phyloP scores from a whole-genome alignment of 305 asterid genomes.

The Solanum chacoense region DNA sequence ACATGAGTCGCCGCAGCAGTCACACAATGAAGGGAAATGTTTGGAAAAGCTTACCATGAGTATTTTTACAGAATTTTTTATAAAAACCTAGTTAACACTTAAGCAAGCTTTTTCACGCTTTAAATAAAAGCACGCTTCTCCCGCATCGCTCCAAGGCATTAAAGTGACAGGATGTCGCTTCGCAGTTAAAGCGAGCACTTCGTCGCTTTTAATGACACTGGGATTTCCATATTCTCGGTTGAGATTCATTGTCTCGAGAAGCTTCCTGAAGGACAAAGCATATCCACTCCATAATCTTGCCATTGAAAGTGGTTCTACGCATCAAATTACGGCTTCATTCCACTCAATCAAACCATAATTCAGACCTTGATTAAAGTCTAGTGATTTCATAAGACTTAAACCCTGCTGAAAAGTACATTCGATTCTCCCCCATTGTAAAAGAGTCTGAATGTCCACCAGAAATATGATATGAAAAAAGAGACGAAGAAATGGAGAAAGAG shows the following conservation, averaged over 20 bases:
- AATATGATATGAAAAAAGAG: not conserved
- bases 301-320: not conserved
- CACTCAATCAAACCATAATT: not conserved
- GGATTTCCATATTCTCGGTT: not conserved
- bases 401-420: not conserved
- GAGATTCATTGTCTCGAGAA: not conserved
- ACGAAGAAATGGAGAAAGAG: not conserved
- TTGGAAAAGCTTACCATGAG: not conserved
- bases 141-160: not conserved
- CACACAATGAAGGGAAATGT: not conserved
- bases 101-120: not conserved
- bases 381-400: not conserved
- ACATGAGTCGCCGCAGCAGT: not conserved
- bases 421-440: not conserved
- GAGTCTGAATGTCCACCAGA: not conserved
- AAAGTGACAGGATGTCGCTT: not conserved
- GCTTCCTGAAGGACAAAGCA: not conserved
- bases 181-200: not conserved
- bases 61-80: not conserved
- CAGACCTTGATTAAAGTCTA: not conserved
- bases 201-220: not conserved
- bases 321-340: not conserved
- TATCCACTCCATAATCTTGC: not conserved
- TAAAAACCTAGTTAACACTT: not conserved
- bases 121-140: not conserved